These are phyloP conservation scores for Pythium coloratum DNA, from an alignment of 352 stramenopile species.

Conservation along the genomic window DNA sequence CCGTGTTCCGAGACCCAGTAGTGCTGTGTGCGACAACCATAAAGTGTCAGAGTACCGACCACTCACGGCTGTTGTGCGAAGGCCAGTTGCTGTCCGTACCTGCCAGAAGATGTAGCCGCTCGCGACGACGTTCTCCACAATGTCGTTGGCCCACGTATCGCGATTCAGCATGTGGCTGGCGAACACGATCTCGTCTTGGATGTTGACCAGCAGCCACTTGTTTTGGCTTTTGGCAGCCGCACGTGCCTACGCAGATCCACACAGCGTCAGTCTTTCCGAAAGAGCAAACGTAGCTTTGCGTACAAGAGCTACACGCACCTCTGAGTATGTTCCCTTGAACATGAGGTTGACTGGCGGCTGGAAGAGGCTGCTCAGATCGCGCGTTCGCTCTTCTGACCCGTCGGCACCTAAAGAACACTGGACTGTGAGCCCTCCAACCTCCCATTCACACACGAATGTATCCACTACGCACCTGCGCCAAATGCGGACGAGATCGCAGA, in stretches of 20 bases:
- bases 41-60: neutral
- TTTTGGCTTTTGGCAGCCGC: slow-evolving; percentile 79
- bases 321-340: slow-evolving; percentile 76
- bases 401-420: slow-evolving; percentile 2
- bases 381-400: slow-evolving; percentile 26
- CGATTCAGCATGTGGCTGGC: slow-evolving; percentile 94
- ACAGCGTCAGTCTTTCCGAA: neutral
- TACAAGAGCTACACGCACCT: slow-evolving; percentile 36
- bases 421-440: neutral
- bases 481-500: slow-evolving; percentile 25
- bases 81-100: slow-evolving; percentile 29
- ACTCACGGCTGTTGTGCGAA: no score
- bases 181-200: slow-evolving; percentile 94
- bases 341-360: slow-evolving; percentile 74
- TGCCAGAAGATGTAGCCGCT: slow-evolving; percentile 96
- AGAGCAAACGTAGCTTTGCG: neutral
- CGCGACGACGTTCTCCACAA: slow-evolving; percentile 92
- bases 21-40: slow-evolving; percentile 38
- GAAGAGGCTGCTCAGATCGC: slow-evolving; percentile 72
- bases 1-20: slow-evolving; percentile 78
- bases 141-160: slow-evolving; percentile 95
- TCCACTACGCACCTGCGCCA: slow-evolving; percentile 7
- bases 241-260: slow-evolving; percentile 37
- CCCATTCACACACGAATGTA: neutral
- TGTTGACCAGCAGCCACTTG: slow-evolving; percentile 94